A percentile compares a stretch with the other conserved stretches of the same genome.
Conservation (phyloP, 192 early-diverging fungal species). For the Linnemannia hyalina region DNA sequence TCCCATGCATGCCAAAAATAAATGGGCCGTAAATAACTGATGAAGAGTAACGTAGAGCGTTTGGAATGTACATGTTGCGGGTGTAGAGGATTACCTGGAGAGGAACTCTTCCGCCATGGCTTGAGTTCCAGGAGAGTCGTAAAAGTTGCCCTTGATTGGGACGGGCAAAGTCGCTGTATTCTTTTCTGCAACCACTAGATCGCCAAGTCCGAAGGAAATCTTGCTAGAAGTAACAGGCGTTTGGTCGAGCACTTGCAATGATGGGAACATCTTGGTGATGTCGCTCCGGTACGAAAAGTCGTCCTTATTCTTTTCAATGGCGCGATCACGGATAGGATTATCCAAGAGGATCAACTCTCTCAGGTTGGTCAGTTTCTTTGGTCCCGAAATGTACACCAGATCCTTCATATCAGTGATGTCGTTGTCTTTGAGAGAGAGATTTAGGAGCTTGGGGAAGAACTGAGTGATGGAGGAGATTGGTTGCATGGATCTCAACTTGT, state of each 20-base stretch:
- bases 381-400: conserved; percentile 45
- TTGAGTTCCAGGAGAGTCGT: conserved; percentile 55
- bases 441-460: conserved; percentile 51
- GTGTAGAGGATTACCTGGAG: conserved; percentile 33
- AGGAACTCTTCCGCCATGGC: conserved; percentile 57
- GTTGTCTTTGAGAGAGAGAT: conserved; percentile 57
- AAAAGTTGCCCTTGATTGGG: conserved; percentile 51
- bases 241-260: conserved; percentile 54
- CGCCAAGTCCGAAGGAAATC: conserved; percentile 49
- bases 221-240: conserved; percentile 25
- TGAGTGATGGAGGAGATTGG: conserved; percentile 40
- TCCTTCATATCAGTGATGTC: conserved; percentile 42
- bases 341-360: conserved; percentile 57
- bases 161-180: conserved; percentile 18
- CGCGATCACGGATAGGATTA: conserved; percentile 53
- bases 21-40: background rate
- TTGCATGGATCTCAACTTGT: conserved; percentile 25
- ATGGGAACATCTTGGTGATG: conserved; percentile 55
- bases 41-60: background rate
- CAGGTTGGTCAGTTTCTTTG: conserved; percentile 44
- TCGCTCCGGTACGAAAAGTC: conserved; percentile 54
- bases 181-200: background rate
- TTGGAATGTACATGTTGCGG: background rate
- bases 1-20: too few species aligned
- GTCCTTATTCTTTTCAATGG: conserved; percentile 34